Conservation (phyloP, 2,329 filamentous ascomycete genomes). For the Aspergillus glaucus region DNA sequence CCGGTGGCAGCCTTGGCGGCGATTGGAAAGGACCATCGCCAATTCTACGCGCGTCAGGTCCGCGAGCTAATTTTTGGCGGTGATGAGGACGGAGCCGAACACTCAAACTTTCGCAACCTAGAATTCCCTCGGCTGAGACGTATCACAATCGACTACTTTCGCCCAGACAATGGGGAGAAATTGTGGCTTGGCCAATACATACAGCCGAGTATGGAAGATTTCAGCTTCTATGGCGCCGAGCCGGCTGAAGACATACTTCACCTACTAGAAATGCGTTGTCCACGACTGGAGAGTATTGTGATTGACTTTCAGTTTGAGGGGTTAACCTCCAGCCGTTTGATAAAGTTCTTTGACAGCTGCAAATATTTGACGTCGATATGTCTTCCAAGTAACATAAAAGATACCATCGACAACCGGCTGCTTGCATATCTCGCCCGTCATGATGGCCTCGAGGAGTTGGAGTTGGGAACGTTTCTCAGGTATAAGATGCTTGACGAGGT, state of each 20-base stretch:
- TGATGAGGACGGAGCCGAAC: neutral
- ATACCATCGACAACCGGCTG: neutral
- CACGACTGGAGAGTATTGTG: neutral
- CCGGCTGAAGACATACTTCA: neutral
- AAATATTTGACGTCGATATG: neutral
- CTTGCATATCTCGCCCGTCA: neutral
- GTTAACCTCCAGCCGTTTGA: neutral
- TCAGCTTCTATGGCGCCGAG: neutral
- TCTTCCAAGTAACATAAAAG: neutral
- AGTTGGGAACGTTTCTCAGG: neutral
- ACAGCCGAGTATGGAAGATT: neutral
- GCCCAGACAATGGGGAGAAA: neutral
- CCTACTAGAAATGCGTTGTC: neutral
- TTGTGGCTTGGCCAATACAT: neutral
- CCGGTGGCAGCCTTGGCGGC: neutral
- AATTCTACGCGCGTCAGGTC: neutral
- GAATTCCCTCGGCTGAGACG: neutral
- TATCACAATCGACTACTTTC: neutral
- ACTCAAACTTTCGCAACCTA: neutral
- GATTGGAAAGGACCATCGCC: neutral
- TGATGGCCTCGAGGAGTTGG: neutral
- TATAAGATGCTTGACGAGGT: neutral
- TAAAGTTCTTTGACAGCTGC: neutral
- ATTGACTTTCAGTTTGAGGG: neutral
- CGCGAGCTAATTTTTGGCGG: neutral